These are phyloP conservation scores for Fusarium udum DNA, from an alignment of 2,329 filamentous ascomycete genomes.

Conservation along the genomic window DNA sequence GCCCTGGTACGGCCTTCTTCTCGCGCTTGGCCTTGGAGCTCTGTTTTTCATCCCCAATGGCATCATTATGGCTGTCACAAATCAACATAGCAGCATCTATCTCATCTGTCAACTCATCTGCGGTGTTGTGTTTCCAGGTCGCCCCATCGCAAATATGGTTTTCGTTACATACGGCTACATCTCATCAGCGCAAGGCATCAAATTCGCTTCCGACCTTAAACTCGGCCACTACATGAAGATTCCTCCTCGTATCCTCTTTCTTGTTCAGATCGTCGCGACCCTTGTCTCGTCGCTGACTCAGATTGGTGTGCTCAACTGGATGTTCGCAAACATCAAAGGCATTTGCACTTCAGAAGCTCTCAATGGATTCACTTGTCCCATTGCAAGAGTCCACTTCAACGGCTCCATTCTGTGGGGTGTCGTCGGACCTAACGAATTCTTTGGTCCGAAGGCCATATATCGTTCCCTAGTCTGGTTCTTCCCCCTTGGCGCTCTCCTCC, in stretches of 20 bases:
- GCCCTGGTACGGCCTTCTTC: slow-evolving; percentile 85
- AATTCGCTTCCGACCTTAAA: slow-evolving; percentile 88
- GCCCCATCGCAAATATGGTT: slow-evolving; percentile 91
- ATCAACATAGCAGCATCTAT: slow-evolving; percentile 87
- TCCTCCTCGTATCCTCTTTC: slow-evolving; percentile 79
- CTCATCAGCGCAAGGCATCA: slow-evolving; percentile 86
- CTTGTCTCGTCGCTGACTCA: slow-evolving; percentile 82
- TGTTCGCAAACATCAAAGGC: slow-evolving; percentile 79
- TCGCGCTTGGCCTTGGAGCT: slow-evolving; percentile 80
- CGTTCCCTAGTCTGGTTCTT: slow-evolving; percentile 84
- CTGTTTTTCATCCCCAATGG: slow-evolving; percentile 90
- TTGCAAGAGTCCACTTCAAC: slow-evolving; percentile 89
- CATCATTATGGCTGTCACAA: slow-evolving; percentile 93
- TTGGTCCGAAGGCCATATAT: slow-evolving; percentile 79
- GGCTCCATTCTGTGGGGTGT: slow-evolving; percentile 91
- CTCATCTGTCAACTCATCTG: slow-evolving; percentile 88
- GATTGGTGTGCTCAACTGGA: slow-evolving; percentile 88
- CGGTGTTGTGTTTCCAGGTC: slow-evolving; percentile 82
- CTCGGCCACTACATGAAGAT: slow-evolving; percentile 91
- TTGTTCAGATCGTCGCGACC: slow-evolving; percentile 80
- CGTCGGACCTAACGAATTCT: slow-evolving; percentile 84
- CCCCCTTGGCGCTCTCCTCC: slow-evolving; percentile 77
- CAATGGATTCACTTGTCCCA: slow-evolving; percentile 88
- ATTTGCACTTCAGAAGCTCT: slow-evolving; percentile 84
- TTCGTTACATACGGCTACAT: slow-evolving; percentile 94